phyloP scores from a whole-genome alignment of 176 grass and related monocot genomes.

The Bromus sterilis region DNA sequence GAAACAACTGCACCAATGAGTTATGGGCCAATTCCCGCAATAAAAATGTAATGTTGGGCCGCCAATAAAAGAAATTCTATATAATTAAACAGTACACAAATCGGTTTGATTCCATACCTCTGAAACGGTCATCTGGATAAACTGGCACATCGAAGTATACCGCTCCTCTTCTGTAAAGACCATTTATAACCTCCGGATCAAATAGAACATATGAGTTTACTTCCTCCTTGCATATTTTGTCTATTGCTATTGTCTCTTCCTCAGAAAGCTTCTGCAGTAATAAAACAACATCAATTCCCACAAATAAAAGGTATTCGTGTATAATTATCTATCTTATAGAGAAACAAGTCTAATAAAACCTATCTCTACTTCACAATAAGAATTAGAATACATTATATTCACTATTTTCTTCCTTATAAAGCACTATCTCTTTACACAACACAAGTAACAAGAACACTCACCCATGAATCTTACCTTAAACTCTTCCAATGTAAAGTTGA shows the following conservation, averaged over 20 bases:
- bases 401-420: background rate
- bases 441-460: background rate
- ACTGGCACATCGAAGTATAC: conserved; percentile 91
- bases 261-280: conserved; percentile 72
- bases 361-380: background rate
- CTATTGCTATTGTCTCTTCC: conserved; percentile 83
- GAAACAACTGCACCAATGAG: background rate
- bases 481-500: conserved; percentile 96
- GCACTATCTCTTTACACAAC: background rate
- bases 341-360: background rate
- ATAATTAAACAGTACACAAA: background rate
- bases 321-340: background rate
- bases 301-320: conserved; percentile 1
- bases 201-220: conserved; percentile 94
- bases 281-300: conserved; percentile 16
- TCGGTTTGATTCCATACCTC: conserved; percentile 42
- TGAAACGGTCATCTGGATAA: conserved; percentile 93
- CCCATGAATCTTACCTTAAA: conserved; percentile 69
- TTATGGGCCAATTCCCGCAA: background rate
- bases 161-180: conserved; percentile 73
- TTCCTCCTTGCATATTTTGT: conserved; percentile 97
- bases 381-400: background rate
- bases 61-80: background rate
- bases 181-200: conserved; percentile 69
- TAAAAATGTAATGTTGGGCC: background rate